Conservation (phyloP, 1,139 yeast species). For the Fermentozyma sake region DNA sequence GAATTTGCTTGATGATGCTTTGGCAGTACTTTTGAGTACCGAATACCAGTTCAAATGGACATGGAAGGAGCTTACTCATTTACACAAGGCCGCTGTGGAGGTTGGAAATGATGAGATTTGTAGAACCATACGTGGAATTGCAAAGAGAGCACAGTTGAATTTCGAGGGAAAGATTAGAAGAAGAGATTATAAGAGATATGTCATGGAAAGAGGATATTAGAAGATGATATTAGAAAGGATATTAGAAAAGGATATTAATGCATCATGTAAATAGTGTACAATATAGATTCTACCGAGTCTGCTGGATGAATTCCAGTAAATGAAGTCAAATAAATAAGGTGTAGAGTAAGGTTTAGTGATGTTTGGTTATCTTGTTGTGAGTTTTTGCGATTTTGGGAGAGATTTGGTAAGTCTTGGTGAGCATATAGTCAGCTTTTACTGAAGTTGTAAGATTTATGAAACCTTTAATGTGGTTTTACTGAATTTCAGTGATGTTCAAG, state of each 20-base stretch:
- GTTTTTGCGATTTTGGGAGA: too few species aligned
- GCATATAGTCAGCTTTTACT: too few species aligned
- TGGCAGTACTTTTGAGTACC: constrained; percentile 62
- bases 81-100: constrained; percentile 44
- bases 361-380: too few species aligned
- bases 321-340: too few species aligned
- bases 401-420: too few species aligned
- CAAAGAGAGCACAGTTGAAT: constrained; percentile 29
- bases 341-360: background rate
- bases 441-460: too few species aligned
- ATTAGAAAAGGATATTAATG: constrained; percentile 17
- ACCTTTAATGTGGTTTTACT: too few species aligned
- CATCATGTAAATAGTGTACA: constrained; percentile 14
- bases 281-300: constrained; percentile 3
- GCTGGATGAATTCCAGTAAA: constrained; percentile 1
- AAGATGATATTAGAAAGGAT: background rate
- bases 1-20: constrained; percentile 62
- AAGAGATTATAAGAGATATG: constrained; percentile 28
- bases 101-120: constrained; percentile 45
- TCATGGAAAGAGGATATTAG: constrained; percentile 30
- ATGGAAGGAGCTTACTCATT: constrained; percentile 47
- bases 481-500: too few species aligned
- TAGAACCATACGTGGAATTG: constrained; percentile 29
- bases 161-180: constrained; percentile 38
- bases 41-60: constrained; percentile 71